Conservation (phyloP, 192 early-diverging fungal genomes). For the Lobulomyces angularis region DNA sequence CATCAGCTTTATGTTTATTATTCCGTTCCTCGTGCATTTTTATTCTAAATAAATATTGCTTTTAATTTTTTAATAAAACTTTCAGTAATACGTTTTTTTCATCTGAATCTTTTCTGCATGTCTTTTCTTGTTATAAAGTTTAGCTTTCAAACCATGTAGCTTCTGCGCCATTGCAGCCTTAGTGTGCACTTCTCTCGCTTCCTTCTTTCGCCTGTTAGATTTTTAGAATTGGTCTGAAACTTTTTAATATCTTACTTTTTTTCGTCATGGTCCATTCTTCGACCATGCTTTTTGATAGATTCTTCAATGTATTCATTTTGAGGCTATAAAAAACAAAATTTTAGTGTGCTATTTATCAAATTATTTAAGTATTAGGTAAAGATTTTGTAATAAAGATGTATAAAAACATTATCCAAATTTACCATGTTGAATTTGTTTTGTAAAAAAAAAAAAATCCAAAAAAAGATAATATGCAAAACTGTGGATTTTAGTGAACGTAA, state of each 20-base stretch:
- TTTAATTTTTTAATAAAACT: background rate
- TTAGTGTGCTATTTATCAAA: too few species aligned
- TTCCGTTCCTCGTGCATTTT: constrained; percentile 97
- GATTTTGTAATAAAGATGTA: background rate
- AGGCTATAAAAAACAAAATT: constrained; percentile 37
- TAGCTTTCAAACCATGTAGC: constrained; percentile 94
- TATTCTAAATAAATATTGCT: constrained; percentile 34
- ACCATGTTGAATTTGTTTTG: background rate
- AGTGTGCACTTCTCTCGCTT: constrained; percentile 88
- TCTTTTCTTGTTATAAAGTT: constrained; percentile 97
- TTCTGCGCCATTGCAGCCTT: constrained; percentile 85
- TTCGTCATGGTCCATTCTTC: constrained; percentile 88
- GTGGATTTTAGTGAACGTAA: background rate
- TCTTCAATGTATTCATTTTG: constrained; percentile 99
- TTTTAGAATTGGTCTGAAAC: background rate
- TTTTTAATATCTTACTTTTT: constrained; percentile 56
- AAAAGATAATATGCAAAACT: too few species aligned
- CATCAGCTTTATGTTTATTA: constrained; percentile 80
- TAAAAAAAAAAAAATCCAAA: too few species aligned
- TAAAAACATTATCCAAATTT: background rate
- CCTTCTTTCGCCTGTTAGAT: constrained; percentile 70
- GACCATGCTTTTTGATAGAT: constrained; percentile 91
- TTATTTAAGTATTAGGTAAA: constrained; percentile 7
- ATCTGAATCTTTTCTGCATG: constrained; percentile 98
- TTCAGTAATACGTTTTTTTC: constrained; percentile 78